Evolutionary conservation across 2,329 filamentous ascomycete species (phyloP), one percentile per base, ranked within the genome.

Genomic region (Paecilomyces niveus): DNA sequence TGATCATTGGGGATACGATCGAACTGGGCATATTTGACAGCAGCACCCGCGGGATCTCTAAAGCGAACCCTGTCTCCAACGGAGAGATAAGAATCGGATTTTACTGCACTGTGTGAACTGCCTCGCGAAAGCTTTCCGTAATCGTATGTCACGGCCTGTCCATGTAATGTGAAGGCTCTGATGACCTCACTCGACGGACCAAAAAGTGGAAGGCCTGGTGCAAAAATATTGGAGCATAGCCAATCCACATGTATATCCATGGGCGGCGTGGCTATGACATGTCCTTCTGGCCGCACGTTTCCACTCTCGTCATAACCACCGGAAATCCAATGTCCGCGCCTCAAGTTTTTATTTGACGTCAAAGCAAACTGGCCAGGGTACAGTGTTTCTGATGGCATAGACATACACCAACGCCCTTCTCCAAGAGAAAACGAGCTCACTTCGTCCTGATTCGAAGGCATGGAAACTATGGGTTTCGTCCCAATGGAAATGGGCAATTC

Each of bases 21-120:
- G 50, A 83, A 68, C 53, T 71, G 72, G 56, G 78, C 73, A 63
- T 85, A 85, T 63, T 84, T 85, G 39, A 75, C 68, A 24, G 76
- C 75, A 5, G 83, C 83, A 45, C 66, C 75, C 1, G 75, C 67
- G 1, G 81, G 67, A 64, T 86, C 81, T 57, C 78, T 79, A 71
- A 86, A 86, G 22, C 78, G 74, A 6, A 86, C 81, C n/a, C 73
- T 71, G 39, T 80, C 75, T 15, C 80, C 80, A 29, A 78, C 70
- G 3, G 68, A 67, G 13, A 80, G 66, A 55, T 77, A 74, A 9
- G 70, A 68, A 26, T 66, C 65, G 49, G 58, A 62, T 11, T 57
- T 57, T 39, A 60, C 45, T 13, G 45, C n/a, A 15, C 26, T 33
- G 22, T 57, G 54, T 13, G 53, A 29, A 7, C 54, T 18, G 4